These are phyloP conservation scores for Ustilago curta DNA, from an alignment of 1,284 basidiomycete genomes.

Conservation along the genomic window DNA sequence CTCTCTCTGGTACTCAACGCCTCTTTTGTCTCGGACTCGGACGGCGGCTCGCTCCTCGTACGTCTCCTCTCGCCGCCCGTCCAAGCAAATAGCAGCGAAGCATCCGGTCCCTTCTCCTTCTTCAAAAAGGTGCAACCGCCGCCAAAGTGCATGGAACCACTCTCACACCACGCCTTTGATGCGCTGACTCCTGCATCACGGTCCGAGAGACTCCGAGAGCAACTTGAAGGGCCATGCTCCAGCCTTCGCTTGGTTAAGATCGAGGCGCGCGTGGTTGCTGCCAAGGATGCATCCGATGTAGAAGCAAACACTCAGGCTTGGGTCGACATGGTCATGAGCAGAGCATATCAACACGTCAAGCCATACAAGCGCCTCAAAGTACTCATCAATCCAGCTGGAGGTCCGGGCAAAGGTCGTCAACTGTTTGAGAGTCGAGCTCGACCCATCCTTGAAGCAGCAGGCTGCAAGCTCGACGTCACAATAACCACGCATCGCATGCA, in stretches of 20 bases:
- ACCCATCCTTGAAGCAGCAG: slow-evolving; percentile 84
- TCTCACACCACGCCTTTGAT: slow-evolving; percentile 25
- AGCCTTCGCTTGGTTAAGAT: slow-evolving; percentile 61
- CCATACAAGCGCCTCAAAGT: slow-evolving; percentile 70
- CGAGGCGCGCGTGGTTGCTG: slow-evolving; percentile 46
- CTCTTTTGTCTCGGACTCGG: slow-evolving; percentile 61
- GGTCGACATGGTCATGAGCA: slow-evolving; percentile 43
- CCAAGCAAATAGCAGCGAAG: slow-evolving; percentile 6
- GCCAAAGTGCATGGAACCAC: slow-evolving; percentile 35
- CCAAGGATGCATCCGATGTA: slow-evolving; percentile 20
- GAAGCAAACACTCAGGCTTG: slow-evolving; percentile 38
- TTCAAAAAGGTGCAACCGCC: slow-evolving; percentile 34
- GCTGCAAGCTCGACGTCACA: slow-evolving; percentile 76
- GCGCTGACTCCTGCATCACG: slow-evolving; percentile 19
- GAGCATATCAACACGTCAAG: slow-evolving; percentile 41
- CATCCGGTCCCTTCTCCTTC: slow-evolving; percentile 29
- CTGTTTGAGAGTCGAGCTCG: slow-evolving; percentile 78
- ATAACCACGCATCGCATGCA: slow-evolving; percentile 75
- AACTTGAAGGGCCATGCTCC: slow-evolving; percentile 57
- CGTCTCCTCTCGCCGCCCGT: slow-evolving; percentile 56
- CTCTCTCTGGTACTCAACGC: slow-evolving; percentile 54
- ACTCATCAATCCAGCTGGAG: slow-evolving; percentile 89
- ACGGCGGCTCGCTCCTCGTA: slow-evolving; percentile 62
- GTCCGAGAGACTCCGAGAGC: slow-evolving; percentile 31
- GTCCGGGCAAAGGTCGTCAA: slow-evolving; percentile 79